Base-by-base conservation (phyloP, 2,329 filamentous ascomycete species). In the Camptophora hylomeconis region DNA sequence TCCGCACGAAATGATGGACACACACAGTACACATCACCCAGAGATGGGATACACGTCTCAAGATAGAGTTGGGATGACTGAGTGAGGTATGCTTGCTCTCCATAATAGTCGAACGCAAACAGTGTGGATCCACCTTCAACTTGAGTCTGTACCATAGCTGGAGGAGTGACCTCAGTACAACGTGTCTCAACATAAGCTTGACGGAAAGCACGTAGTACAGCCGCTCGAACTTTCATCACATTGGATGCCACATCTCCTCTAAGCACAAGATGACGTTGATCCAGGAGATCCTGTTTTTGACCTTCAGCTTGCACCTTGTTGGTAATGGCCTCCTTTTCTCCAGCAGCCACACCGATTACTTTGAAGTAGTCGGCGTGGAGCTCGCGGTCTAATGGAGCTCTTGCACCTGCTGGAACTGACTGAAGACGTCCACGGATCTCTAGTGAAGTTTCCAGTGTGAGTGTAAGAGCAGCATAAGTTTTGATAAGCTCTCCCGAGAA, bases 1-100 rank as follows among this genome's bases (percentile, higher is more conserved):
- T 98, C 89, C 9, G 89, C 89, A 38, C 89, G 86, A 76, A 98
- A 98, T 2, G 87, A 95, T 57, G 93, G 93, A 58, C 93, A 86
- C 48, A 98, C 87, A 53, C 87, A 95, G 69, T 92, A 98, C 30
- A 94, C 84, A 52, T 94, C 82, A 45, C 89, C 89, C 47, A 95
- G 68, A 28, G 79, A 82, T 7, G 87, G 83, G 17, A 98, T 65
- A 42, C 78, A 83, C 17, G 89, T 98, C 66, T 98, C 89, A 35
- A 98, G 79, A 60, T 98, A 98, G 30, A 98, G 73, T 59, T 98
- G 89, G 18, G 82, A 92, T 3, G 86, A 94, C 60, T 98, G 89
- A 3, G 89, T 95, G 39, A 98, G 73, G 63, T 86, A 98, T 35
- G 89, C 80, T 45, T 77, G 71, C 57, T 94, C 80, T 45, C 75